Percentiles rank a stretch among this genome's conserved stretches.
Evolutionary conservation across 2,329 filamentous ascomycete species (phyloP).

Genomic region (Phaeophleospora eucalypticola): DNA sequence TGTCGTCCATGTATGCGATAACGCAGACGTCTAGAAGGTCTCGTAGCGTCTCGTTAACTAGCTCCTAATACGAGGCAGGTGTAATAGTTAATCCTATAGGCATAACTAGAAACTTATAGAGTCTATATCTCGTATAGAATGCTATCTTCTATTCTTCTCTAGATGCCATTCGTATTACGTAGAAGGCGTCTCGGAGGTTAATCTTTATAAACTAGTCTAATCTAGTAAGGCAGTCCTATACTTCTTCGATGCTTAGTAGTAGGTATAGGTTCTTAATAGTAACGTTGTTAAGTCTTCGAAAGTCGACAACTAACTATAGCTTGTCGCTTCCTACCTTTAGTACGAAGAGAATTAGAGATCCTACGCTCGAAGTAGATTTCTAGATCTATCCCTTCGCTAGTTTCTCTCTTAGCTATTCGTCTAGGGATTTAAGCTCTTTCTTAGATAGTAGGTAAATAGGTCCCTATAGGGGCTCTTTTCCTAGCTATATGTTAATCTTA

Average conservation of each 20-base stretch:
- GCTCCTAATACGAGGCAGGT: conserved; percentile 20
- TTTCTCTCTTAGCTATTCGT: conserved; percentile 5
- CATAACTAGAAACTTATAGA: conserved; percentile 23
- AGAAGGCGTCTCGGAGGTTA: conserved; percentile 21
- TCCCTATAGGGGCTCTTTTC: conserved; percentile 10
- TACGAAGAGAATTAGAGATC: conserved; percentile 19
- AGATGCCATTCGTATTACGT: conserved; percentile 22
- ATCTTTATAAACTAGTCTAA: conserved; percentile 19
- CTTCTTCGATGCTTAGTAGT: conserved; percentile 22
- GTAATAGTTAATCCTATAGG: conserved; percentile 23
- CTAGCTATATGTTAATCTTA: conserved; percentile 8
- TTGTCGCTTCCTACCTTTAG: conserved; percentile 19
- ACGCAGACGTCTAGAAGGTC: conserved; percentile 22
- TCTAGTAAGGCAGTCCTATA: conserved; percentile 15
- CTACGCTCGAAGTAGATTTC: conserved; percentile 6
- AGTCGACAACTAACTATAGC: conserved; percentile 21
- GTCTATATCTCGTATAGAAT: conserved; percentile 17
- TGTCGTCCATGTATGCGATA: conserved; percentile 22
- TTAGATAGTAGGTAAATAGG: conserved; percentile 4
- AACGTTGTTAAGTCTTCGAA: conserved; percentile 23
- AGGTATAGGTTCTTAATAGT: conserved; percentile 27
- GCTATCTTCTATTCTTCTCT: conserved; percentile 21
- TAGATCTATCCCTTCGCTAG: conserved; percentile 5
- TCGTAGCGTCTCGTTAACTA: conserved; percentile 23
- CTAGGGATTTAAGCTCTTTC: conserved; percentile 5